Base-by-base conservation (phyloP, 164 flowering plant species). In the Aristolochia californica region DNA sequence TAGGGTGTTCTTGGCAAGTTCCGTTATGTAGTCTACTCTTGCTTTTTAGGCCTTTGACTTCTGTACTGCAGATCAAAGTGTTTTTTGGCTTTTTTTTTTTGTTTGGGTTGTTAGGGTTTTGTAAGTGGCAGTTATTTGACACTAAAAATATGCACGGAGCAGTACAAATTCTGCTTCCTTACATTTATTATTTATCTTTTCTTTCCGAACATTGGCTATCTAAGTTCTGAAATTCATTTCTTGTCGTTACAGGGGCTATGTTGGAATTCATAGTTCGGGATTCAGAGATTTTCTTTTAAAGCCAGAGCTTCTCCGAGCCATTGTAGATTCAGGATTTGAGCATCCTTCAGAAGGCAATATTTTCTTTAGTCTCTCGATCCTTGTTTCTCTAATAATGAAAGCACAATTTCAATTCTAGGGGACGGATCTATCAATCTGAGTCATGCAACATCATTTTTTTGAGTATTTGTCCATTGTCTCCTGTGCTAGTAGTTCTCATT, bases 261-360 rank as follows among this genome's bases (percentile, higher is more conserved):
- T 84, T 65, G 95, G 98, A 45, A 89, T 93, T 43, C 97, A 93
- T 83, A 93, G 97, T 63, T 87, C 97, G n/a, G 85, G 97, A 52
- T 91, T 91, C 74, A 83, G 98, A 69, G 98, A 91, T 70, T 88
- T 91, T 67, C 95, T 88, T 55, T 69, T 91, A 71, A 91, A 88
- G 83, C 97, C 97, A 56, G 97, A 88, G 72, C 88, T 91, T 69
- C 84, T 91, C 56, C 82, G 94, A 44, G 87, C 97, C 34, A 88
- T 91, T 70, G 97, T 91, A 15, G 98, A 91, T 66, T 91, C 95
- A 0, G 98, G 98, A 45, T 91, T 91, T 74, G 98, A 91, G 77
- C 98, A 91, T 76, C 98, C 98, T 45, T 91, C 98, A 30, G 98
- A 88, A 91, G 98, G 98, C 84, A 82, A 43, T 17, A 15, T 40